phyloP scores from a whole-genome alignment of 805 yeast species.

The Yamadazyma philogaea region DNA sequence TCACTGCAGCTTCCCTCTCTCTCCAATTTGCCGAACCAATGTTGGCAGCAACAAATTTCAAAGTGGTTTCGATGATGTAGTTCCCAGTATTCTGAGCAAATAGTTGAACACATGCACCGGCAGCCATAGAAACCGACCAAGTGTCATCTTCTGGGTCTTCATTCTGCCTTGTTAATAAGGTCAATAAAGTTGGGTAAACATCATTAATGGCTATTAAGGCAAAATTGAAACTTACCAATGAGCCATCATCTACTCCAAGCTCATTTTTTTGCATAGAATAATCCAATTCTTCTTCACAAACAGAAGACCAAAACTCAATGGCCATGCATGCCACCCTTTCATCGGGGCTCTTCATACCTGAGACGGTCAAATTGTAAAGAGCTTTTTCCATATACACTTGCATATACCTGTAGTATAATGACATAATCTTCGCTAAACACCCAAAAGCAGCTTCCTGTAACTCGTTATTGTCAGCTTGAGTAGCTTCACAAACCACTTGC shows the following conservation, averaged over 20 bases:
- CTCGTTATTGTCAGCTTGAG: constrained; percentile 81
- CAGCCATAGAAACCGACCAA: constrained; percentile 98
- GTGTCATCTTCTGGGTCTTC: constrained; percentile 94
- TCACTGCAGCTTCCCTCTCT: constrained; percentile 92
- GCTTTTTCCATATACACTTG: constrained; percentile 97
- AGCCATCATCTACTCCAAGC: constrained; percentile 19
- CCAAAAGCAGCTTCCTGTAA: constrained; percentile 95
- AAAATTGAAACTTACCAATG: constrained; percentile 64
- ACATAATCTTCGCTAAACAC: constrained; percentile 89
- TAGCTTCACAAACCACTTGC: constrained; percentile 99
- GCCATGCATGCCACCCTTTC: constrained; percentile 96
- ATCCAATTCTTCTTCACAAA: constrained; percentile 95
- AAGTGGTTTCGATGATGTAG: constrained; percentile 79
- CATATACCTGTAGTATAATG: constrained; percentile 85
- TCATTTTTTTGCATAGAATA: constrained; percentile 67
- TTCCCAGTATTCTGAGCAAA: constrained; percentile 90
- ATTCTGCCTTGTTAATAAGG: constrained; percentile 79
- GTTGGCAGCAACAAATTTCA: constrained; percentile 77
- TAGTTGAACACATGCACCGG: constrained; percentile 93
- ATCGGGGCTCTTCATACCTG: constrained; percentile 83
- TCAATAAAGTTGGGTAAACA: constrained; percentile 82
- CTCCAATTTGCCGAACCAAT: constrained; percentile 64
- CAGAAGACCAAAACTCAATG: constrained; percentile 98
- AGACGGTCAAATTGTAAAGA: constrained; percentile 79
- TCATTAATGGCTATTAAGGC: constrained; percentile 80